Conservation (phyloP, 805 yeast species). For the Metschnikowia hibisci region DNA sequence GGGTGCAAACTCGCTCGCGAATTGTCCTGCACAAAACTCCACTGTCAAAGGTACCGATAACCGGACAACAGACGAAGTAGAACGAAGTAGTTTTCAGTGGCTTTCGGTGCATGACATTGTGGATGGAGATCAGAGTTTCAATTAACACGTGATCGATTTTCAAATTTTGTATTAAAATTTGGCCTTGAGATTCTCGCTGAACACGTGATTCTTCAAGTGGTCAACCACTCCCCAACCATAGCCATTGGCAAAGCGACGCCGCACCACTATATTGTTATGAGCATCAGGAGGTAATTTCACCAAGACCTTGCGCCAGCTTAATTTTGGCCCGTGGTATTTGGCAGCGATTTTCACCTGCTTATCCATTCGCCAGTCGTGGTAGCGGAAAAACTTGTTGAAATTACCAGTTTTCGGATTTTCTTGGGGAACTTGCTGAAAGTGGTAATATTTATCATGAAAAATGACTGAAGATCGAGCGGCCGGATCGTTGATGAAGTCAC, state of each 20-base stretch:
- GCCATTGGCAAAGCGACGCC: constrained; percentile 42
- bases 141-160: no score
- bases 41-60: no score
- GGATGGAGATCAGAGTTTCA: no score
- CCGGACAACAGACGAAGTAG: no score
- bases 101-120: no score
- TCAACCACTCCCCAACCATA: constrained; percentile 47
- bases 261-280: constrained; percentile 42
- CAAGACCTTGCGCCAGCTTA: constrained; percentile 44
- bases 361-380: constrained; percentile 32
- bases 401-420: constrained; percentile 17
- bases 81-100: no score
- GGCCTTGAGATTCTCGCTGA: constrained; percentile 14
- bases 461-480: constrained; percentile 32
- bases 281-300: constrained; percentile 45
- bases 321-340: constrained; percentile 34
- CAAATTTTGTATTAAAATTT: constrained; percentile 6
- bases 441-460: constrained; percentile 42
- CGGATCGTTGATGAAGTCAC: constrained; percentile 31
- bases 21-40: no score
- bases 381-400: constrained; percentile 21
- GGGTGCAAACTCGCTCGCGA: no score
- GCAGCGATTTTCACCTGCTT: constrained; percentile 41
- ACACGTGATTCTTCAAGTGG: constrained; percentile 32
- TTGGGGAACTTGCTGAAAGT: constrained; percentile 28